Base-by-base conservation (phyloP, 306 rosid species). In the Parietaria judaica region DNA sequence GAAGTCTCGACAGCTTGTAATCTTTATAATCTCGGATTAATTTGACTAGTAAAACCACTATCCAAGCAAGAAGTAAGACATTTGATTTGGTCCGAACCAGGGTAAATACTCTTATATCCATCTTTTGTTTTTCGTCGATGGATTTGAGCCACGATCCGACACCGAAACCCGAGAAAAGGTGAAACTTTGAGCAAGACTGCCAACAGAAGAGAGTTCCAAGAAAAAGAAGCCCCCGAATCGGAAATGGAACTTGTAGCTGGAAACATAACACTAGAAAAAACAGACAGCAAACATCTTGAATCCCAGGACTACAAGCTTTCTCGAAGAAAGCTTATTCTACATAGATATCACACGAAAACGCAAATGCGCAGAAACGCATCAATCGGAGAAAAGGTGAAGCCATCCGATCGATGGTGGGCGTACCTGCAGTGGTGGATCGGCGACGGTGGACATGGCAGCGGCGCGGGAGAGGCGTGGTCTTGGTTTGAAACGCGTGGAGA, bases 361-460 rank as follows among this genome's bases (percentile, higher is more conserved):
- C 13, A 11, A 15, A 12, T 15, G n/a, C 56, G 16, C n/a, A 52
- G n/a, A n/a, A n/a, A 55, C 15, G 4, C 35, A 17, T n/a, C 35
- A 55, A n/a, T 46, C 11, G 34, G 10, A 14, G 14, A 10, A 55
- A 36, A 4, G 2, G 36, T 14, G 43, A 43, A 17, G 70, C 54
- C 62, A 4, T 23, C 31, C 31, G 2, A 87, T 96, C 95, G 81
- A 17, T 38, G 81, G 14, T 55, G 68, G 63, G 60, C 64, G n/a
- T 63, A 23, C 31, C 31, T 23, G 31, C 31, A 23, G 31, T 23
- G 74, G 70, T 56, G 4, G 79, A 44, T 7, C 62, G 81, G 36
- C 39, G 10, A 6, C 14, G 14, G 43, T 36, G 10, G 88, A 81
- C 96, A 90, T 87, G 81, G 86, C 17, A 66, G 84, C 79, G 4